A percentile compares a stretch with the other conserved stretches of the same genome.
Conservation (phyloP, 2,329 filamentous ascomycete species). For the Trichoderma semiorbis region DNA sequence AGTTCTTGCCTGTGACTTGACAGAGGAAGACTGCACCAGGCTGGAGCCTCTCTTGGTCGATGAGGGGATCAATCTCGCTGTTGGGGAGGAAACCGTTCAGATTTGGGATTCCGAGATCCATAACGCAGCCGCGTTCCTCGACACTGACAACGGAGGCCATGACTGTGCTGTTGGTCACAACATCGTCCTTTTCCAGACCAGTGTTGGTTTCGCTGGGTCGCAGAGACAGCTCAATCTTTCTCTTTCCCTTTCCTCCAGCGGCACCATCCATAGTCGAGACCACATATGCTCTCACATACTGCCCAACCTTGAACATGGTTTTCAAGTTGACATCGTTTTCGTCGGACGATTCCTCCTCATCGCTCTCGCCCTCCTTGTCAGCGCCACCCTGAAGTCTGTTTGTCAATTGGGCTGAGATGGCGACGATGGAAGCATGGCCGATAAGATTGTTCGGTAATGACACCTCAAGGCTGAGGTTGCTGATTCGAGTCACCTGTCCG, state of each 20-base stretch:
- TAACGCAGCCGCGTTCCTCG: conserved; percentile 93
- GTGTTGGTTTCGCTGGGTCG: conserved; percentile 76
- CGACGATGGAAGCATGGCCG: conserved; percentile 86
- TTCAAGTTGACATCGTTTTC: conserved; percentile 67
- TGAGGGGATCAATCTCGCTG: conserved; percentile 68
- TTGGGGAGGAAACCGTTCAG: conserved; percentile 81
- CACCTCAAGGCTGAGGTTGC: conserved; percentile 71
- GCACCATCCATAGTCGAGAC: conserved; percentile 69
- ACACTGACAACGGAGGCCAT: conserved; percentile 87
- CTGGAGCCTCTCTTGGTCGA: conserved; percentile 66
- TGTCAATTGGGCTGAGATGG: conserved; percentile 79
- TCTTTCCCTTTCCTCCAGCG: conserved; percentile 62
- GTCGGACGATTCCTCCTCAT: conserved; percentile 45
- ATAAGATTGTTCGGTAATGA: conserved; percentile 89
- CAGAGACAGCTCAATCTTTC: conserved; percentile 82
- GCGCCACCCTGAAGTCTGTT: conserved; percentile 69
- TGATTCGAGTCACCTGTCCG: conserved; percentile 80
- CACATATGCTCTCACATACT: conserved; percentile 84
- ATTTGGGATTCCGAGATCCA: conserved; percentile 78
- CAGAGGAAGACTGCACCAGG: conserved; percentile 84
- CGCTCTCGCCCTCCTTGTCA: conserved; percentile 51
- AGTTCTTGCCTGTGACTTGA: conserved; percentile 69
- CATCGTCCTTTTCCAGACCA: conserved; percentile 66
- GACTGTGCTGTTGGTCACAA: conserved; percentile 72
- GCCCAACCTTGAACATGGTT: conserved; percentile 73